Evolutionary conservation across 306 rosid species (phyloP).

Genomic region (Potentilla sterilis): DNA sequence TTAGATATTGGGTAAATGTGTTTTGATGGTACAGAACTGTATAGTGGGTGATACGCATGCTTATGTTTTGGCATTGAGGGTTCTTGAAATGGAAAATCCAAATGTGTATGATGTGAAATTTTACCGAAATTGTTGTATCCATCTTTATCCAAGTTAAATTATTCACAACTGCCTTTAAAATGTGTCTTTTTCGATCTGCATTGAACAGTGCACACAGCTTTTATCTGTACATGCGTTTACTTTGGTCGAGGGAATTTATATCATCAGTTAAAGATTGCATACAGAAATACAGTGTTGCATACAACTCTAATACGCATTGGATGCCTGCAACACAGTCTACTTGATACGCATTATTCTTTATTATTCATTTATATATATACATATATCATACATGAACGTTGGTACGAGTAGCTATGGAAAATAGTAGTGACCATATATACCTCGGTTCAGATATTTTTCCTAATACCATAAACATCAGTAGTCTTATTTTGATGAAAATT

Average conservation of each 20-base stretch:
- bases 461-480: neutral
- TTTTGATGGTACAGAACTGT: conserved; percentile 50
- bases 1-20: conserved; percentile 24
- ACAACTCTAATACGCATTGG: neutral
- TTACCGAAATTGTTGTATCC: neutral
- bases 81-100: conserved; percentile 29
- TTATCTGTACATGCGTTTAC: neutral
- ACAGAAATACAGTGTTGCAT: neutral
- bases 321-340: neutral
- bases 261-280: neutral
- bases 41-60: conserved; percentile 28
- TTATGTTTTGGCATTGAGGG: conserved; percentile 23
- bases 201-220: neutral
- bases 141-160: neutral
- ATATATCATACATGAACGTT: neutral
- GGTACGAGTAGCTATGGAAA: neutral
- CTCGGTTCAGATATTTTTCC: neutral
- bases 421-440: too few species aligned
- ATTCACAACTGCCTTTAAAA: neutral
- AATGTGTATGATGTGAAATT: conserved; percentile 14
- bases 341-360: neutral
- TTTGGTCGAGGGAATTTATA: neutral
- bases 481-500: neutral
- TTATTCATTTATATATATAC: too few species aligned
- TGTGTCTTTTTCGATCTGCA: neutral